Conservation (phyloP, 345 rosid genomes). For the Pseudoturritis turrita region DNA sequence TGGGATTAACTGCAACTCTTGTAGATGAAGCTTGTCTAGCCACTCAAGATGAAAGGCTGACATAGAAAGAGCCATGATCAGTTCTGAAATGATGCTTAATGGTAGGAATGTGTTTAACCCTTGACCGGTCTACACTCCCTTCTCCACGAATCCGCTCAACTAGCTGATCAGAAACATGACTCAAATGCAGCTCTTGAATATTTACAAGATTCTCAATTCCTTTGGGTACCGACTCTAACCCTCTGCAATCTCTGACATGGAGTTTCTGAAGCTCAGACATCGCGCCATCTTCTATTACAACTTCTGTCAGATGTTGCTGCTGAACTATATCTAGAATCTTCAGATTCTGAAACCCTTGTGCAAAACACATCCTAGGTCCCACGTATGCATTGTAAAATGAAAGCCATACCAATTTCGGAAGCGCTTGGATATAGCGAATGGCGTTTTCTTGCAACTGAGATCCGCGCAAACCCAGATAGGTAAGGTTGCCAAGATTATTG, state of each 20-base stretch:
- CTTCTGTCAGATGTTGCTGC: constrained; percentile 7
- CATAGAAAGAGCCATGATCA: constrained; percentile 25
- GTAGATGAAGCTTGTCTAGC: not conserved
- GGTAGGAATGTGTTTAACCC: constrained; percentile 25
- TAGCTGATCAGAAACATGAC: constrained; percentile 20
- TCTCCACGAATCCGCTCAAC: constrained; percentile 18
- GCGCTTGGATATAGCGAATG: not conserved
- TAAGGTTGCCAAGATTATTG: constrained; percentile 22
- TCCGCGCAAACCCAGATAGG: constrained; percentile 15
- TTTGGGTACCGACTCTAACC: constrained; percentile 3
- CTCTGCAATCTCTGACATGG: constrained; percentile 11
- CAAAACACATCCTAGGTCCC: constrained; percentile 12
- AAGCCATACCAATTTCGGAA: constrained; percentile 37
- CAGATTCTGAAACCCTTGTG: constrained; percentile 28
- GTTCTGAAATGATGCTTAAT: constrained; percentile 17
- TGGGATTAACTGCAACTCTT: not conserved
- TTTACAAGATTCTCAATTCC: constrained; percentile 20
- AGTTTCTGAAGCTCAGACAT: constrained; percentile 24
- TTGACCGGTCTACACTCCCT: constrained; percentile 6
- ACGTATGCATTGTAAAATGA: constrained; percentile 18
- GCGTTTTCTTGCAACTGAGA: constrained; percentile 29
- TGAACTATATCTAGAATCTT: not conserved
- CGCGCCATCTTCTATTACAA: constrained; percentile 15
- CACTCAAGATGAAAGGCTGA: constrained; percentile 22
- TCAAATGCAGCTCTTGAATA: constrained; percentile 25